Conservation (phyloP, 345 rosid genomes). For the Anastatica hierochuntica region DNA sequence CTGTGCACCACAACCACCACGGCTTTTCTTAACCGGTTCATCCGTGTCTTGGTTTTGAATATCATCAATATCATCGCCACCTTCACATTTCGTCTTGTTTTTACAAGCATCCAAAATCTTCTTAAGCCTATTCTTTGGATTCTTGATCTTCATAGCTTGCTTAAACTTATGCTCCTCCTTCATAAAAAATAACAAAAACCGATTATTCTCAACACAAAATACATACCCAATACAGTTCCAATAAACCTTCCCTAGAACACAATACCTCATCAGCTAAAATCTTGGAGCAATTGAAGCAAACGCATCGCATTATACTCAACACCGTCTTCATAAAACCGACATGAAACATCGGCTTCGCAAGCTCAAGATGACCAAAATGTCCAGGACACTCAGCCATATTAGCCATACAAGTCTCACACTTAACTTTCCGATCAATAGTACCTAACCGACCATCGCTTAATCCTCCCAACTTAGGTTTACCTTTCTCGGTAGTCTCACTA, state of each 20-base stretch:
- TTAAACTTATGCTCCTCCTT: constrained; percentile 96
- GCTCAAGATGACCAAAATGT: constrained; percentile 93
- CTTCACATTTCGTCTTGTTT: constrained; percentile 81
- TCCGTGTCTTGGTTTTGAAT: constrained; percentile 54
- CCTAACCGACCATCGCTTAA: constrained; percentile 82
- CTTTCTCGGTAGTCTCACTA: constrained; percentile 83
- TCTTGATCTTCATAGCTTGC: constrained; percentile 85
- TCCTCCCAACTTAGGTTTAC: constrained; percentile 76
- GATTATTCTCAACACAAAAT: too few relatives aligned
- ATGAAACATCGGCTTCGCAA: constrained; percentile 95
- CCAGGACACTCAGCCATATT: constrained; percentile 98
- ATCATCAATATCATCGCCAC: constrained; percentile 76
- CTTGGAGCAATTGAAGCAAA: constrained; percentile 94
- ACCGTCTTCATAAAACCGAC: constrained; percentile 91
- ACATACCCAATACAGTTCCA: too few relatives aligned
- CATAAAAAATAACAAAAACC: constrained; percentile 22
- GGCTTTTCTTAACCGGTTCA: constrained; percentile 69
- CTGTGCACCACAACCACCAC: constrained; percentile 89
- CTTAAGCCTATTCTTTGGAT: constrained; percentile 79
- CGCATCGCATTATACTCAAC: constrained; percentile 82
- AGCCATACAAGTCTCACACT: constrained; percentile 89
- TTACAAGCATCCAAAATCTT: constrained; percentile 90
- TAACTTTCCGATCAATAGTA: constrained; percentile 81
- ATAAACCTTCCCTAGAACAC: too few relatives aligned
- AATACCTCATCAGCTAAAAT: constrained; percentile 82